Percentiles rank a stretch among this genome's conserved stretches.
Evolutionary conservation across 1,284 basidiomycete species (phyloP).

Genomic region (Rhodofomes roseus): DNA sequence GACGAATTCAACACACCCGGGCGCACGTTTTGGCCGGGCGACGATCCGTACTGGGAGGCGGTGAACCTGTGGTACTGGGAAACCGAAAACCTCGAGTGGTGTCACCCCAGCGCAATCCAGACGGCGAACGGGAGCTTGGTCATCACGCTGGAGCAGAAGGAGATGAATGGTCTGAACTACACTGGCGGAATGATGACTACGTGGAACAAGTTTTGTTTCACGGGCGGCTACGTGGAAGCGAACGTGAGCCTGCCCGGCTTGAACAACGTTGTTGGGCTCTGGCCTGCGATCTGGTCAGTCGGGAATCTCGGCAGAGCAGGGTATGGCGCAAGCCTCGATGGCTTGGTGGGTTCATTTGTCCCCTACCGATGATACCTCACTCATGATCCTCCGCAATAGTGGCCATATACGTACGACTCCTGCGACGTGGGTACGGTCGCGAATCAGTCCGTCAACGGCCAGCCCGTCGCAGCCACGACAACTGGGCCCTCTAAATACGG

Average conservation of each 20-base stretch:
- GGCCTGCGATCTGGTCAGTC: conserved; percentile 55
- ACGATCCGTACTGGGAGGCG: conserved; percentile 69
- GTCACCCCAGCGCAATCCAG: conserved; percentile 76
- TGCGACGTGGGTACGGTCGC: conserved; percentile 57
- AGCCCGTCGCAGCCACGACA: conserved; percentile 35
- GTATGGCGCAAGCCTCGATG: conserved; percentile 57
- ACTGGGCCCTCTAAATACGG: conserved; percentile 35
- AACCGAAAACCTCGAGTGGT: conserved; percentile 63
- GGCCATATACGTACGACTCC: conserved; percentile 54
- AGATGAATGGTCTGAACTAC: conserved; percentile 74
- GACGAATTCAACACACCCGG: conserved; percentile 87
- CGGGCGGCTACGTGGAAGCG: conserved; percentile 73
- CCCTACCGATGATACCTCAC: not conserved
- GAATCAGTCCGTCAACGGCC: conserved; percentile 41
- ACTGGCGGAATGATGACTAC: conserved; percentile 67
- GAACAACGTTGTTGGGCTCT: conserved; percentile 49
- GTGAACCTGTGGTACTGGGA: conserved; percentile 70
- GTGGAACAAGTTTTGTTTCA: conserved; percentile 97
- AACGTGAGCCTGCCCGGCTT: conserved; percentile 79
- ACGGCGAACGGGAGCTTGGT: conserved; percentile 78
- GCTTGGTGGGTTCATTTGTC: conserved; percentile 30
- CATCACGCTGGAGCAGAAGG: conserved; percentile 68
- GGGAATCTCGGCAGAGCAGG: conserved; percentile 57
- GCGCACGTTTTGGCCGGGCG: conserved; percentile 72
- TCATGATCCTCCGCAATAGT: conserved; percentile 25